phyloP scores from a whole-genome alignment of 306 rosid species.

The Cyamopsis tetragonoloba region DNA sequence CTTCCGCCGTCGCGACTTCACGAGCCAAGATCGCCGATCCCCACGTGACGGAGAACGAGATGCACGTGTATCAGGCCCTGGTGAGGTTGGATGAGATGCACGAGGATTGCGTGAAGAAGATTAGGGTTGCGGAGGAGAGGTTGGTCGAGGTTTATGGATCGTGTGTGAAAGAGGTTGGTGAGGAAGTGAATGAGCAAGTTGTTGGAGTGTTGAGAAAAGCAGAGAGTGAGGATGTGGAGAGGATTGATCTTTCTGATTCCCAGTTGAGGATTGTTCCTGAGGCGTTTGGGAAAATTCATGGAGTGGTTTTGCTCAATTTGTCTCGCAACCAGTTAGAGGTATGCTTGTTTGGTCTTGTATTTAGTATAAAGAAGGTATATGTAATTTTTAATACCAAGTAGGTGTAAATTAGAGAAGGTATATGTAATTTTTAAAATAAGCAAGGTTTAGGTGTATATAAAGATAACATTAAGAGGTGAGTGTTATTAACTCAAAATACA shows the following conservation, averaged over 20 bases:
- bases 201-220: slow-evolving; percentile 34
- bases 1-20: slow-evolving; percentile 10
- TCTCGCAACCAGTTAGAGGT: slow-evolving; percentile 46
- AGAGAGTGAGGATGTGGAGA: slow-evolving; percentile 25
- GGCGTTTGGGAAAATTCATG: slow-evolving; percentile 36
- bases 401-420: too few relatives aligned
- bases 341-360: too few relatives aligned
- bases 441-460: too few relatives aligned
- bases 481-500: too few relatives aligned
- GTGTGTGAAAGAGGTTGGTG: slow-evolving; percentile 10
- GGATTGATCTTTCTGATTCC: slow-evolving; percentile 37
- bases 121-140: slow-evolving; percentile 31
- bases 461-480: too few relatives aligned
- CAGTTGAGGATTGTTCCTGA: slow-evolving; percentile 44
- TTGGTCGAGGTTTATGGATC: slow-evolving; percentile 26
- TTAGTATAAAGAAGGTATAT: too few relatives aligned
- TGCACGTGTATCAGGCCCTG: slow-evolving; percentile 27
- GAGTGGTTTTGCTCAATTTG: slow-evolving; percentile 35
- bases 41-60: not conserved
- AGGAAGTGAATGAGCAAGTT: slow-evolving; percentile 17
- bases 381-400: too few relatives aligned
- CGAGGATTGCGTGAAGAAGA: slow-evolving; percentile 30
- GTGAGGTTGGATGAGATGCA: slow-evolving; percentile 38
- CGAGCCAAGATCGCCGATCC: slow-evolving; percentile 18
- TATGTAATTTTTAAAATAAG: too few relatives aligned